Evolutionary conservation across 192 early-diverging fungal genomes (phyloP), one percentile per base, ranked within the genome.

Genomic region (Umbelopsis sp.): DNA sequence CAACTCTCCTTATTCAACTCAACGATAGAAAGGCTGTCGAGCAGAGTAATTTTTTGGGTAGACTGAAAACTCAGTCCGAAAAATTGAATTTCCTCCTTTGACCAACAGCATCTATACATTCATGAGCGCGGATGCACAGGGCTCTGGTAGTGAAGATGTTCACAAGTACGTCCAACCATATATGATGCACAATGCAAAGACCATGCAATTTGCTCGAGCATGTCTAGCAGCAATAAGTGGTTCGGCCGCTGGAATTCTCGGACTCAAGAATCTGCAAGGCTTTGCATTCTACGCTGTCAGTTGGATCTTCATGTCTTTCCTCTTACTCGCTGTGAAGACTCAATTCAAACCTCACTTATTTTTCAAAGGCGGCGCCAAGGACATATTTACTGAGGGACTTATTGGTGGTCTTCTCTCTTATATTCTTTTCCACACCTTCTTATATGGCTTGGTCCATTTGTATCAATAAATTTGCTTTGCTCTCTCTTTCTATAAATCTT

Each of bases 241-340:
- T 49, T 86, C 89, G 16, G 92, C 94, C 20, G 95, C 94, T 22
- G 95, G 95, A 41, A 93, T 95, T 72, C 86, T 96, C 41, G 94
- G 94, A 1, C 84, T 97, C 66, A 92, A 92, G 6, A 90, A 93
- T 27, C 85, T 88, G 72, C 84, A 82, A 48, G 95, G 95, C 49
- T 96, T 96, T 74, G 82, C 91, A 61, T 96, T 94, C 79, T 97
- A 95, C 75, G 76, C 85, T 22, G 64, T 85, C 25, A 86, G 81
- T 48, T 94, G 92, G 77, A 69, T 83, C 11, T 74, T 92, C 22
- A 77, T 92, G 30, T 90, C 90, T 12, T 74, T 77, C 6, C 68
- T 93, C 15, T 67, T 92, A 46, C 75, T 90, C 44, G 25, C 77
- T 16, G 37, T 92, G 65, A 93, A 91, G 66, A 83, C 87, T 69